Evolutionary conservation across 2,329 filamentous ascomycete genomes (phyloP), one percentile per base, ranked within the genome.

Genomic region (Xylariaceae sp.): DNA sequence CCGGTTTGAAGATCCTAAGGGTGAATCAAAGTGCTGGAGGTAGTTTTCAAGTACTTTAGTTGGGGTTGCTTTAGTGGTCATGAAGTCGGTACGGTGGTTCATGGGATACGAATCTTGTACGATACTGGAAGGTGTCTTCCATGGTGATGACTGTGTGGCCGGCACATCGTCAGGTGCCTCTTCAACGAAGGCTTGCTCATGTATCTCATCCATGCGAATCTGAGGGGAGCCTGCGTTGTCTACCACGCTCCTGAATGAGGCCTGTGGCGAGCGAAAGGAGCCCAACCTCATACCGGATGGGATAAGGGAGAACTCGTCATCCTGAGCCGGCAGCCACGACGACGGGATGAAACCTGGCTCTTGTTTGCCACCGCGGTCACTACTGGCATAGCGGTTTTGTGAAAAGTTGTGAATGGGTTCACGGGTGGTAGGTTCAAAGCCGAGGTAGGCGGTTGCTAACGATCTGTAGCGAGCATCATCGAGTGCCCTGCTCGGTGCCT

Each of bases 41-140:
- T 79, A 82, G 23, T 77, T 75, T 60, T 82, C 77, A 9, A 85
- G 65, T 0, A 82, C 71, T 45, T 79, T 75, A 1, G 78, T 80
- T 0, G 83, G 82, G 0, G 83, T 81, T 0, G 83, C 81, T 15
- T 73, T 75, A 23, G 75, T 74, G 11, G 67, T 67, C 1, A 67
- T 52, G 0, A 75, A 61, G 0, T 65, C 61, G 10, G 71, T 53
- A 67, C 23, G 23, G 23, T 72, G 62, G 56, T 74, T 73, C 6
- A 73, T 69, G 0, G 76, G 79, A 63, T 83, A 79, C 0, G 83
- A 87, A 65, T 87, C 83, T 8, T 75, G 76, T 17, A 86, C 75
- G 34, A 80, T 73, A 58, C 80, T 84, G 0, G 79, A 76, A 1
- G 77, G 78, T 11, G 75, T 70, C 50, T 69, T 68, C 75, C 76